Evolutionary conservation across 208 protist genomes (phyloP).

Genomic region (Acanthamoeba quina): DNA sequence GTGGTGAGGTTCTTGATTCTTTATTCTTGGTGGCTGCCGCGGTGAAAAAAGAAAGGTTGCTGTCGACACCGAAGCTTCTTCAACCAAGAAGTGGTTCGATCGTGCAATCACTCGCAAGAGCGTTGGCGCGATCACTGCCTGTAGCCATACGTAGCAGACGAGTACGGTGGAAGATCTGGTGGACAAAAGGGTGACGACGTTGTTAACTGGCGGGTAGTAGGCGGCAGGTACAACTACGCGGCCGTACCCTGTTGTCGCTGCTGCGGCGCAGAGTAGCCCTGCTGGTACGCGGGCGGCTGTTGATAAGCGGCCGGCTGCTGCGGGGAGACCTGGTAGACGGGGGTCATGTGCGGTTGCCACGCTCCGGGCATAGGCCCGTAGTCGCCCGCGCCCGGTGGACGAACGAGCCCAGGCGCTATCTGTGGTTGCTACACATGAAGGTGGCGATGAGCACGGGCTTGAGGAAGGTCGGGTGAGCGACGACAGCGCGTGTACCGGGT

Average conservation of each 20-base stretch:
- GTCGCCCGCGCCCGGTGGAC: not conserved
- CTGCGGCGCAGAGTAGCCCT: not conserved
- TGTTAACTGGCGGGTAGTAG: not conserved
- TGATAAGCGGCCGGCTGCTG: not conserved
- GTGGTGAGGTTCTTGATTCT: not conserved
- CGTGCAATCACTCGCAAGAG: no score
- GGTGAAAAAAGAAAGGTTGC: not conserved
- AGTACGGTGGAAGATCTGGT: not conserved
- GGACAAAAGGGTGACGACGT: not conserved
- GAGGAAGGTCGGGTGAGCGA: not conserved
- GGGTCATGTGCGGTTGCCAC: slow-evolving; percentile 51
- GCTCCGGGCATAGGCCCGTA: slow-evolving; percentile 32
- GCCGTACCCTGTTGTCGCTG: not conserved
- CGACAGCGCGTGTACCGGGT: not conserved
- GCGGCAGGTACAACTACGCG: not conserved
- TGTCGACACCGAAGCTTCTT: not conserved
- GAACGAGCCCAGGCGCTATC: not conserved
- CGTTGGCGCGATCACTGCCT: not conserved
- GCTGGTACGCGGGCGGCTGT: not conserved
- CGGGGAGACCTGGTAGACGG: not conserved
- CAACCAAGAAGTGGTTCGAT: not conserved
- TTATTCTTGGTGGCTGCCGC: not conserved
- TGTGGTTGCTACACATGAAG: not conserved
- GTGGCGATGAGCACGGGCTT: not conserved
- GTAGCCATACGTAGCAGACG: not conserved